Evolutionary conservation across 228 moss, liverwort and hornwort species (phyloP), one percentile per base, ranked within the genome.

Genomic region (Sphagnum magellanicum): DNA sequence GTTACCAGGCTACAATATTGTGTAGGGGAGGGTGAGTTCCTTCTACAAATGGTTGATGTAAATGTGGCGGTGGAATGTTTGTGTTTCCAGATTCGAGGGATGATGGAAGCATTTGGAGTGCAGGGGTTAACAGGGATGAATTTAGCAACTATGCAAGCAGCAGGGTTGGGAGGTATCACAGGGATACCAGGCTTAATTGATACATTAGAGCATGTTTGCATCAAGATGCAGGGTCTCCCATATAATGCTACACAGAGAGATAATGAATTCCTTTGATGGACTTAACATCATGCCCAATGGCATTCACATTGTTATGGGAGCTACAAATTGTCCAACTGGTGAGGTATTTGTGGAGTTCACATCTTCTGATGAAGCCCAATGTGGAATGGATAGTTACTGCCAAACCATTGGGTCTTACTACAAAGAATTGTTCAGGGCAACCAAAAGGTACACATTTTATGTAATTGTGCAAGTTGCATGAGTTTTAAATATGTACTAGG

Each of bases 231-330:
- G 67, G 85, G 85, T 60, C 85, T 86, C 74, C 85, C 85, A 13
- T 86, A 86, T 64, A 86, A 86, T 75, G 85, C 82, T 53, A 81
- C 81, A n/a, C 85, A 86, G 51, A 86, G 85, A 86, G 71, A 82
- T 82, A 9, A 79, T 86, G 76, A 79, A 86, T 50, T 86, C 82
- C 75, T 86, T 86, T 68, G 85, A 86, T 51, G 85, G 85, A 4
- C 79, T 77, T 66, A 74, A 74, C 63, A 79, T 81, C 59, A 59
- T 86, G 63, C 81, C 79, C 67, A 86, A 81, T 75, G 85, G 82
- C 50, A 74, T 85, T 67, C 85, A 81, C 49, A 73, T 85, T 61
- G 81, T 81, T 50, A 79, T 82, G 74, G 85, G 82, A 74, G 77
- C 85, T 50, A 86, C 82, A 58, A 79, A 86, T 65, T 79, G 79